Evolutionary conservation across 1,284 basidiomycete species (phyloP).

Genomic region (Macrocybe sp.): DNA sequence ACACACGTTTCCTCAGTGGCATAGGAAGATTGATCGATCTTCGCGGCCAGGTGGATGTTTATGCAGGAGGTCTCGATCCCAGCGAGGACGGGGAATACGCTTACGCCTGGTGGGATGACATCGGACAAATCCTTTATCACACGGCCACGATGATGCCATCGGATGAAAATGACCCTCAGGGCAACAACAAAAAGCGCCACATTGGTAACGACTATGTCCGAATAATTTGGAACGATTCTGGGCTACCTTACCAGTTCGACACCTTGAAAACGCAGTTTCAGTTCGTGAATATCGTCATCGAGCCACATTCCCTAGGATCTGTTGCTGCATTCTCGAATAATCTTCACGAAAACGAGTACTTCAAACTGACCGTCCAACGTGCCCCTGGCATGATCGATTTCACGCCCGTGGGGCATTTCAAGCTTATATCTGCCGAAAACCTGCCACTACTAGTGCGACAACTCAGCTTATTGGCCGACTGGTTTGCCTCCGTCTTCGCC

Average conservation of each 20-base stretch:
- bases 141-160: conserved; percentile 97
- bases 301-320: conserved; percentile 85
- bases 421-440: conserved; percentile 83
- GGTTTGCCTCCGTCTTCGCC: conserved; percentile 83
- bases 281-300: conserved; percentile 96
- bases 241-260: conserved; percentile 83
- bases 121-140: conserved; percentile 93
- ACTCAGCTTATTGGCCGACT: conserved; percentile 80
- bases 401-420: conserved; percentile 86
- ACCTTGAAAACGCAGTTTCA: conserved; percentile 93
- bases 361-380: conserved; percentile 86
- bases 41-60: conserved; percentile 92
- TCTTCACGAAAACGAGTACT: conserved; percentile 84
- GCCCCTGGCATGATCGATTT: conserved; percentile 89
- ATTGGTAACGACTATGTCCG: conserved; percentile 95
- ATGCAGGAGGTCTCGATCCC: conserved; percentile 88
- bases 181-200: conserved; percentile 84
- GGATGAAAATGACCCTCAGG: conserved; percentile 56
- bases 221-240: conserved; percentile 97
- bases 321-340: conserved; percentile 78
- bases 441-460: conserved; percentile 83
- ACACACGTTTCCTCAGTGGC: conserved; percentile 88
- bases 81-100: conserved; percentile 91
- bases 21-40: conserved; percentile 88
- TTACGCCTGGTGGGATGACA: conserved; percentile 99